Percentiles rank a stretch among this genome's conserved stretches.
Evolutionary conservation across 371 early-diverging fungal species (phyloP).

Genomic region (Mortierella sp.): DNA sequence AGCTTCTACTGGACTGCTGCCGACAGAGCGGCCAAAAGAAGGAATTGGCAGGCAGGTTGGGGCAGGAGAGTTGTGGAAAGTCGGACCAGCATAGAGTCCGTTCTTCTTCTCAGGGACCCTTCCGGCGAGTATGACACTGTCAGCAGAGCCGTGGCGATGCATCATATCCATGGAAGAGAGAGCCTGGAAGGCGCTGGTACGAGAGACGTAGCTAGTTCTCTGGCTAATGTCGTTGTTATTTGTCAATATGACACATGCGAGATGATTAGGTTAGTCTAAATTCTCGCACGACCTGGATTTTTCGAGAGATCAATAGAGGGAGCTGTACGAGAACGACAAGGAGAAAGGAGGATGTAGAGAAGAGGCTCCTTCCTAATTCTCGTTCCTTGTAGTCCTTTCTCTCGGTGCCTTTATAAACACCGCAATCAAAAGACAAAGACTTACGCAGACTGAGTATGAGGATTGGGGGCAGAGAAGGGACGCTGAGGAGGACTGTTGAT

Average conservation of each 20-base stretch:
- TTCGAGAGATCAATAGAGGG: background rate
- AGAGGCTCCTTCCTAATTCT: background rate
- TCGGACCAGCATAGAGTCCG: slow-evolving; percentile 81
- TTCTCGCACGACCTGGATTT: background rate
- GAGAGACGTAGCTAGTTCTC: background rate
- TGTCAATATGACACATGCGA: background rate
- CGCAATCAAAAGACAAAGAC: background rate
- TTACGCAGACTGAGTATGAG: slow-evolving; percentile 43
- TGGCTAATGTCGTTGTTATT: background rate
- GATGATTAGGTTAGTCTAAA: background rate
- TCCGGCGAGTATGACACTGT: slow-evolving; percentile 32
- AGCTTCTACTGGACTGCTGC: slow-evolving; percentile 34
- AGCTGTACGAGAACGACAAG: background rate
- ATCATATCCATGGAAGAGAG: slow-evolving; percentile 14
- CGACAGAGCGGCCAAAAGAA: slow-evolving; percentile 62
- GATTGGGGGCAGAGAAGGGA: slow-evolving; percentile 48
- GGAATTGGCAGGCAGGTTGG: slow-evolving; percentile 83
- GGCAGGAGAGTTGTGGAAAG: slow-evolving; percentile 86
- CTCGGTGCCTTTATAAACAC: background rate
- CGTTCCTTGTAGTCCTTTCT: background rate
- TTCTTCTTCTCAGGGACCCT: slow-evolving; percentile 29
- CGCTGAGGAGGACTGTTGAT: slow-evolving; percentile 30
- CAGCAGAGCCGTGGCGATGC: slow-evolving; percentile 31
- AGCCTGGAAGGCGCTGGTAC: background rate
- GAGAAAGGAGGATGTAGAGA: background rate